These are phyloP conservation scores for Rhododendron simsii DNA, from an alignment of 148 eudicot species.

Conservation along the genomic window DNA sequence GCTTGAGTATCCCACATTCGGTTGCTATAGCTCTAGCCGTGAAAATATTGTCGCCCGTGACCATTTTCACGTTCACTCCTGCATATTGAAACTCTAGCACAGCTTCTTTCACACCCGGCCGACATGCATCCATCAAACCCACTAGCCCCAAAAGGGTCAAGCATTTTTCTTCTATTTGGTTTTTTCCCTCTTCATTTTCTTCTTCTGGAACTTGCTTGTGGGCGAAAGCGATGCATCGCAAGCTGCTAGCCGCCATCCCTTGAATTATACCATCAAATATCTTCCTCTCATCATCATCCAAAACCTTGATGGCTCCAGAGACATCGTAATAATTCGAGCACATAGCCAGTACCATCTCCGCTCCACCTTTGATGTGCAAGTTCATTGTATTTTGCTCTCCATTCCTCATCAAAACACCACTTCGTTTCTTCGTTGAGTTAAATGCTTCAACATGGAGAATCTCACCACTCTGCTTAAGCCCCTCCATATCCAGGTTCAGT, in stretches of 20 bases:
- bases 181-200: neutral
- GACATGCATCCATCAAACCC: constrained; percentile 9
- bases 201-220: neutral
- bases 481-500: constrained; percentile 11
- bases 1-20: constrained; percentile 20
- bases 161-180: neutral
- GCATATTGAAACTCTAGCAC: constrained; percentile 2
- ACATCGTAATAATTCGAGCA: neutral
- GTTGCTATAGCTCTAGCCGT: constrained; percentile 20
- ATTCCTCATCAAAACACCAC: constrained; percentile 12
- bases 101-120: constrained; percentile 1
- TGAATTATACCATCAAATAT: neutral
- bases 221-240: constrained; percentile 21
- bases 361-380: constrained; percentile 20
- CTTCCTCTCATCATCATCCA: neutral
- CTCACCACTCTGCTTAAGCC: neutral
- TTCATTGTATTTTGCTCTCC: neutral
- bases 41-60: constrained; percentile 14
- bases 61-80: constrained; percentile 13
- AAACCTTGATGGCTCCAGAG: neutral
- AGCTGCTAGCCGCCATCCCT: constrained; percentile 6
- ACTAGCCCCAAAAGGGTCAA: constrained; percentile 12
- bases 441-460: constrained; percentile 7
- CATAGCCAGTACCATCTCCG: neutral
- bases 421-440: constrained; percentile 9